Base-by-base conservation (phyloP, 2,329 filamentous ascomycete genomes). In the Xylariomycetidae sp. region DNA sequence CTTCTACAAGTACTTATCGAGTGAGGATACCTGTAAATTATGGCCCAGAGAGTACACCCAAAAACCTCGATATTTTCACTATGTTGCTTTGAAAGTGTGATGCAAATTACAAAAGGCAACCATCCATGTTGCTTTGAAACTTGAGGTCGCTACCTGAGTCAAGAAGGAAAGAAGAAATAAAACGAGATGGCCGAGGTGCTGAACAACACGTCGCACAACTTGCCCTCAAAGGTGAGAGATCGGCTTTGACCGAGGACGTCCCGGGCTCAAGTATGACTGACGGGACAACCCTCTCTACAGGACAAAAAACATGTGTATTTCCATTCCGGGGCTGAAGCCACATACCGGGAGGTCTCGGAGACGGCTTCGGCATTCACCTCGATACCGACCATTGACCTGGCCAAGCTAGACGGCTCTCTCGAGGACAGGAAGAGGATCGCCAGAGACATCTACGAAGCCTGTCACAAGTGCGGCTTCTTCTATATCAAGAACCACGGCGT, bases 301-400 rank as follows among this genome's bases (percentile, higher is more conserved):
- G 39, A 44, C 8, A 33, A 32, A 17, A 32, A 53, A 34, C 54
- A 55, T 28, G 53, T 56, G 6, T 57, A 55, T 36, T 57, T 56
- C 31, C 53, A 56, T 30, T 56, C 53, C 2, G 53, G 53, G n/a
- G 39, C 51, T 13, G 50, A 55, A 33, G 47, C 48, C 5, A 54
- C 53, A 2, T 57, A 57, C 31, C 49, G 53, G 26, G 48, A 53
- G 29, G 44, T 57, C 11, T 38, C 47, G 4, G 47, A 48, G 12
- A 42, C 37, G n/a, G 40, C 48, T n/a, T 44, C 50, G 2, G 45
- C 45, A 2, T 57, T 57, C 37, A 54, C 46, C 4, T 50, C 54
- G 7, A 59, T 60, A 16, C 57, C 56, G 0, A 56, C 49, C 4
- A 50, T 60, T 31, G 54, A 60, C 38, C 31, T 59, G 7, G 40